Evolutionary conservation across 495 filamentous ascomycete species (phyloP), one percentile per base, ranked within the genome.

Genomic region (Penicillium dipodomyicola): DNA sequence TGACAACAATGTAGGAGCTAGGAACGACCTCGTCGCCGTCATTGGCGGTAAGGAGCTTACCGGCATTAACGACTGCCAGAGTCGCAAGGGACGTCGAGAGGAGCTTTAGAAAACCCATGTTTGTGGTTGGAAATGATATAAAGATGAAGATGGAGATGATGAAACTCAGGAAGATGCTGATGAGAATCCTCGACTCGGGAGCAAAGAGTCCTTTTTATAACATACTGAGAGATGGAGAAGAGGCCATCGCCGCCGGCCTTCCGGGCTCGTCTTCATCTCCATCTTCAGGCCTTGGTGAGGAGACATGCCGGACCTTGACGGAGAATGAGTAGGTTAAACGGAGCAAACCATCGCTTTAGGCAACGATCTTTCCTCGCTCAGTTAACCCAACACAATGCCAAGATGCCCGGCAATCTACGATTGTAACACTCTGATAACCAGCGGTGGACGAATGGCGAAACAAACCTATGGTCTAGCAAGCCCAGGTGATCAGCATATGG

Each of bases 1-100:
- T 59, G 30, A 59, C 45, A 55, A 59, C 57, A 46, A 59, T 59
- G 45, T 59, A 59, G 51, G 51, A 55, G 57, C 57, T 50, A 27
- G 51, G 51, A 50, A 59, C 12, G 27, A 59, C 51, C 17, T 45
- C 57, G 30, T 45, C 39, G 22, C 37, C 4, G n/a, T 59, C 14
- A 35, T 22, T 59, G 57, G 30, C 51, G 25, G 33, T 45, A 30
- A 59, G 37, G 4, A 59, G 45, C 15, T 12, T 45, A 39, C 51
- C 57, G 37, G 57, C 57, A 50, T 59, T 12, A 23, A 46, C 57
- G 39, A 59, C 51, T 55, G 51, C 57, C 7, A 59, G 51, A 55
- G 57, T 55, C 27, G 51, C 51, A 55, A 59, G 57, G n/a, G 51
- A 59, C 10, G 44, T 45, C 14, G 22, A 7, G 57, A 59, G 51